Evolutionary conservation across 2,329 filamentous ascomycete genomes (phyloP), one percentile per base, ranked within the genome.

Genomic region (Herpotrichia juniperi): DNA sequence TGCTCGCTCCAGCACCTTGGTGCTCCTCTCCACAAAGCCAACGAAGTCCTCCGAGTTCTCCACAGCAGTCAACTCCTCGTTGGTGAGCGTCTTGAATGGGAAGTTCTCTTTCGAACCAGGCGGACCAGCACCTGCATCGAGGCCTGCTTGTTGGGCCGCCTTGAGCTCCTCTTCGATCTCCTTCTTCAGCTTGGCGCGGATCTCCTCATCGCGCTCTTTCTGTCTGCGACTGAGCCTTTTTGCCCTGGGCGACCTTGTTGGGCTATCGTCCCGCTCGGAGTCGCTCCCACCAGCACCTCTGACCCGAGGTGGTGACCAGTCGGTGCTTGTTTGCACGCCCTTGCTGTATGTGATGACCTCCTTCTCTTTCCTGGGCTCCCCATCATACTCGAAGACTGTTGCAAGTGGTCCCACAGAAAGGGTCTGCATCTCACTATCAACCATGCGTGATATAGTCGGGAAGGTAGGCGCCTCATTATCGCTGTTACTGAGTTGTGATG

Each of bases 301-400:
- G 24, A 82, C 77, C 50, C 80, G 77, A 4, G 80, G 78, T 6
- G 76, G 75, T 16, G 81, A 79, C 85, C 90, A 90, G 57, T 88
- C 86, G 65, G 91, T 89, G 19, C 88, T 86, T 14, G 94, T 97
- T 75, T 99, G 96, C 19, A 97, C 92, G 50, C 87, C 93, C 78
- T 97, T 97, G 81, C 90, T 97, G 80, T 99, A 99, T 47, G 92
- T 96, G 68, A 96, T 92, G 53, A 96, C 81, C 74, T 99, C 94
- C 46, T 62, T 65, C 59, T 78, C 78, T 28, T 81, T 85, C 46
- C 80, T 84, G 28, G 88, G 86, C 9, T 87, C 88, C 1, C 90
- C 88, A 1, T 89, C 86, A 58, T 86, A 89, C 73, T 96, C 93
- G 75, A 89, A 92, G 54, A 94, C 84, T 28, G 90, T 92, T 16